Evolutionary conservation across 1,284 basidiomycete species (phyloP), one percentile per base, ranked within the genome.

Genomic region (Trametes pubescens): DNA sequence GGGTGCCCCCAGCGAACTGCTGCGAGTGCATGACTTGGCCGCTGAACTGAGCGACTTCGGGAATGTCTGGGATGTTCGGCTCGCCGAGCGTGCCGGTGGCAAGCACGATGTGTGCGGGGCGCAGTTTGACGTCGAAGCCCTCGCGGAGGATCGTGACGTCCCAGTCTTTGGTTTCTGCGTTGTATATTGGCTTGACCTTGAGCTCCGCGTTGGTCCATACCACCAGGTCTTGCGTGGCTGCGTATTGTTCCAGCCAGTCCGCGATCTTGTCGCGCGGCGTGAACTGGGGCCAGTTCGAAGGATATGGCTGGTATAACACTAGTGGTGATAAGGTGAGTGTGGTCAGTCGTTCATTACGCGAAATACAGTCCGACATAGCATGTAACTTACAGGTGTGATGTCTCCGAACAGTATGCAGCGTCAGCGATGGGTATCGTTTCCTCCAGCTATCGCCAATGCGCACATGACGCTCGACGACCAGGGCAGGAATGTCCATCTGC

Each of bases 161-260:
- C 89, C 87, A 91, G 52, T 77, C 78, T 8, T 79, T 73, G 9
- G 75, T 79, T 0, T 71, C 68, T 4, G 73, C 67, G 67, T 86
- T 79, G 69, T 78, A 82, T 1, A 55, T 60, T 6, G 81, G 76
- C 5, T 59, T 64, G 56, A 59, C 66, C 55, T 64, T 51, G 34
- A 82, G 59, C 66, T 81, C 81, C 0, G 85, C 79, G n/a, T 83
- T 82, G 0, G 84, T 85, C 89, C 89, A 91, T 24, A 86, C 78
- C 67, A 86, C 84, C 46, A 90, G 71, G 64, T 90, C 87, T 69
- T 90, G 80, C 1, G 82, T 76, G 35, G 83, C 79, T 4, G 85
- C 88, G 74, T 90, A 92, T 9, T 77, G 75, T 72, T 91, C 87
- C 4, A 90, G 76, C 85, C 86, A 91, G 72, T 88, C 84, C 0